phyloP scores from a whole-genome alignment of 1,284 basidiomycete genomes.

The Entoloma clypeatum region DNA sequence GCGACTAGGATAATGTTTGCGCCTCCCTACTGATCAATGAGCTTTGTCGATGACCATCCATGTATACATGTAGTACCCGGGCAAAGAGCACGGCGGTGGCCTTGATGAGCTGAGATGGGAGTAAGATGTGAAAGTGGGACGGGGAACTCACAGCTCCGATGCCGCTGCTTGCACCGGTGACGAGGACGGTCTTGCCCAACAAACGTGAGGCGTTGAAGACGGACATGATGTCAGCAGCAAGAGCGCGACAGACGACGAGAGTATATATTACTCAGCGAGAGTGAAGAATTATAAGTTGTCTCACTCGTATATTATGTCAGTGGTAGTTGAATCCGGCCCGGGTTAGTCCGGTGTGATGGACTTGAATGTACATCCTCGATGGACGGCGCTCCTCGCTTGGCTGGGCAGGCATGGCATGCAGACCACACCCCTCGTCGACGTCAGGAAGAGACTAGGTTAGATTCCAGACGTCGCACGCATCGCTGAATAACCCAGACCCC shows the following conservation, averaged over 20 bases:
- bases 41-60: not conserved
- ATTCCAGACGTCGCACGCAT: too few species aligned
- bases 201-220: conserved; percentile 77
- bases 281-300: too few species aligned
- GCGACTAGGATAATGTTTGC: conserved; percentile 76
- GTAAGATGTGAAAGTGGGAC: conserved; percentile 8
- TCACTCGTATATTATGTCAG: too few species aligned
- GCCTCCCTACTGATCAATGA: conserved; percentile 50
- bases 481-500: not conserved
- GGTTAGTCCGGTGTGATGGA: conserved; percentile 13
- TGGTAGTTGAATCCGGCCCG: too few species aligned
- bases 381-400: conserved; percentile 56
- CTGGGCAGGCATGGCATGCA: conserved; percentile 52
- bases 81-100: conserved; percentile 85
- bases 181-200: conserved; percentile 79
- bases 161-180: conserved; percentile 83
- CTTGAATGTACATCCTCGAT: conserved; percentile 35
- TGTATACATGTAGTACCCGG: conserved; percentile 47
- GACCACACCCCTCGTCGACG: conserved; percentile 38
- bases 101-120: conserved; percentile 32
- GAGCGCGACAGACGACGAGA: too few species aligned
- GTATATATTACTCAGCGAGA: too few species aligned
- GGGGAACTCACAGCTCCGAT: conserved; percentile 64
- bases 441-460: conserved; percentile 39
- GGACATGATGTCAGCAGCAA: conserved; percentile 51